Conservation (phyloP, 129 eudicot species). For the Artemisia annua region DNA sequence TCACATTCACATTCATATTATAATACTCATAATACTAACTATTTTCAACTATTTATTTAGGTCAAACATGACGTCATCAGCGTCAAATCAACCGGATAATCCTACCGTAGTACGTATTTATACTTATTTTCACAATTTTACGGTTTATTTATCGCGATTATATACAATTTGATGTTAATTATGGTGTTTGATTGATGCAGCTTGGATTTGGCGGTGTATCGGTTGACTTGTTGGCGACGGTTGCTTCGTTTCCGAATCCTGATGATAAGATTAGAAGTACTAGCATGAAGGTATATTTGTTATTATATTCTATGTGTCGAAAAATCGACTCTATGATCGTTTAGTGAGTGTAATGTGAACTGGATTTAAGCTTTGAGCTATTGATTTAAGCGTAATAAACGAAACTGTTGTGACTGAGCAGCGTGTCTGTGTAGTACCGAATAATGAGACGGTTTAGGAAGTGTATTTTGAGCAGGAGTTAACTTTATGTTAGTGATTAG, state of each 20-base stretch:
- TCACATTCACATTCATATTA: background rate
- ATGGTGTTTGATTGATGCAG: conserved; percentile 31
- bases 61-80: conserved; percentile 46
- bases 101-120: conserved; percentile 46
- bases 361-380: too few relatives aligned
- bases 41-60: conserved; percentile 15
- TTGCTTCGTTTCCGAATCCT: conserved; percentile 73
- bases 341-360: too few relatives aligned
- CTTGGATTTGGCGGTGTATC: conserved; percentile 64
- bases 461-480: too few relatives aligned
- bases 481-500: too few relatives aligned
- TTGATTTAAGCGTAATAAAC: too few relatives aligned
- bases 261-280: conserved; percentile 91
- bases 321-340: too few relatives aligned
- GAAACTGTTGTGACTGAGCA: too few relatives aligned
- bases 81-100: conserved; percentile 44
- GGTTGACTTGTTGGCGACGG: conserved; percentile 76
- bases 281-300: conserved; percentile 51
- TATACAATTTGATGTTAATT: background rate
- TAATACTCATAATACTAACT: background rate
- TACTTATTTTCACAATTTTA: too few relatives aligned
- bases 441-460: too few relatives aligned
- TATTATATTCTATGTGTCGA: background rate
- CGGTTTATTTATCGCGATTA: too few relatives aligned
- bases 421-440: too few relatives aligned